Evolutionary conservation across 2,329 filamentous ascomycete genomes (phyloP), one percentile per base, ranked within the genome.

Genomic region (Chaetomiaceae sp.): DNA sequence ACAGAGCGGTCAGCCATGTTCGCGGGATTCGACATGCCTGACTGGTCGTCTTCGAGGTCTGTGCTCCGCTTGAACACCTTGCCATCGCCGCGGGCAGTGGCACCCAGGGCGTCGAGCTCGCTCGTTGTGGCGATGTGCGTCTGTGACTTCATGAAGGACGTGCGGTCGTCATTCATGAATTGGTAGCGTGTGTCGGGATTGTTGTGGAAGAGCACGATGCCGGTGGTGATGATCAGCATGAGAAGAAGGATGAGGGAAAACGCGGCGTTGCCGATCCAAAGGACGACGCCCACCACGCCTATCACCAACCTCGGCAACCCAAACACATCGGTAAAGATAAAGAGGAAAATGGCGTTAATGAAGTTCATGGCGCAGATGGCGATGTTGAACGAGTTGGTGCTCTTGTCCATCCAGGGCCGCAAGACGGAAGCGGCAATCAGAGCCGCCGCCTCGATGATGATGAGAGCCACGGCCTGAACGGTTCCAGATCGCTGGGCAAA

Each of bases 321-420:
- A 71, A 94, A 94, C 36, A 92, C 80, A 56, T 85, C 78, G n/a
- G 86, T 87, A 73, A 92, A 94, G 62, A 94, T 79, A 48, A 95
- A 74, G 42, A 94, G 72, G 74, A 92, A 90, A 66, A 94, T 82
- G 43, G 84, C 77, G 70, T 89, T 91, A 65, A 94, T 71, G 70
- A 94, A 91, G 75, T 92, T 94, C 69, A 92, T 77, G 30, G 82
- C 84, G 53, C 81, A 84, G 63, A 94, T 95, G 54, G 88, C 79
- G 65, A 95, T 92, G 75, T 94, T 94, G 78, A 91, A 92, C 53
- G 84, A 82, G 68, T 95, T 95, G 56, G 89, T 94, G 74, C 89
- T 90, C 81, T 92, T 94, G 77, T 95, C 89, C 89, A 95, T 95
- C 82, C 87, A 95, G n/a, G 89, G 89, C 49, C 87, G 82, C 64